Base-by-base conservation (phyloP, 352 stramenopile species). In the Pythium diclinum region DNA sequence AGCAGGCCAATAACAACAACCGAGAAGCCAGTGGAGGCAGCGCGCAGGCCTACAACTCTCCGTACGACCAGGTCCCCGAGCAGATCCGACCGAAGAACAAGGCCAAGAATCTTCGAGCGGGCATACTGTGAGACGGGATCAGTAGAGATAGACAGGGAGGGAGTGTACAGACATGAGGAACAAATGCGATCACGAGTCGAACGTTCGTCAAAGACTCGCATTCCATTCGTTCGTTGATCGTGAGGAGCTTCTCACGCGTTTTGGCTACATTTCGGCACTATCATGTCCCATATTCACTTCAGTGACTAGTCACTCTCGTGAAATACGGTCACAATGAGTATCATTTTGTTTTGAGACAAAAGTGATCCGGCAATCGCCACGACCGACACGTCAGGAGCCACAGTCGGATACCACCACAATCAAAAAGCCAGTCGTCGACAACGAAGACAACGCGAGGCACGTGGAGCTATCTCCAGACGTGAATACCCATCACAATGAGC, bases 51-150 rank as follows among this genome's bases (percentile, higher is more conserved):
- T 93, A 91, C 57, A 80, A 74, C 46, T 93, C 83, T 2, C 82
- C 83, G 14, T 93, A 93, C 47, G 85, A 91, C 49, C 74, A 80
- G 58, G 62, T 82, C 9, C 71, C 79, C 10, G 72, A 61, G 36
- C 63, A 78, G 64, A 76, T 82, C 19, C 74, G 78, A 1, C 61
- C 78, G 21, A 90, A 87, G 64, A 76, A 72, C 61, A 65, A 63
- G 59, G 42, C 21, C 55, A 72, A 68, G 33, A 53, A 72, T 17
- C 42, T 65, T 9, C 66, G 60, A 4, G 53, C 65, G 17, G 54
- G 46, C 36, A 36, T 72, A n/a, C 16, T 60, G 7, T 72, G 32
- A 54, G 8, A 16, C 17, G 44, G 13, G 16, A 42, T 42, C 10
- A 42, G 36, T 42, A 42, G 52, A 44, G 32, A 16, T 34, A 17